Conservation (phyloP, 2,329 filamentous ascomycete species). For the Fusarium sp. region DNA sequence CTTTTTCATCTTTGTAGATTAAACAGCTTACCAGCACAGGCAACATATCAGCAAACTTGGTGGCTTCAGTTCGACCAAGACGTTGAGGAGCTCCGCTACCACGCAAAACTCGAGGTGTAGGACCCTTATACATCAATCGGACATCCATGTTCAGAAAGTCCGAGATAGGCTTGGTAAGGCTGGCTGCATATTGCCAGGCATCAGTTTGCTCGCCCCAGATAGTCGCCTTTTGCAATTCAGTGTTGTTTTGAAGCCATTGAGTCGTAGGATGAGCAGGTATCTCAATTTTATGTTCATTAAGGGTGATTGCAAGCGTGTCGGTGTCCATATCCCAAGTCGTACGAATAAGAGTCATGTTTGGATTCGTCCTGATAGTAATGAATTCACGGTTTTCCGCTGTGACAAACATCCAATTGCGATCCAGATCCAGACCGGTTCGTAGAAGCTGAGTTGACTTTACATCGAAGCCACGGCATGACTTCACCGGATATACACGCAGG, state of each 20-base stretch:
- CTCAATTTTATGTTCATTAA: slow-evolving; percentile 59
- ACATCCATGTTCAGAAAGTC: slow-evolving; percentile 70
- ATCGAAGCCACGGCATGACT: slow-evolving; percentile 75
- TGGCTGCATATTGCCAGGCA: slow-evolving; percentile 66
- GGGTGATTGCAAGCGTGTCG: slow-evolving; percentile 64
- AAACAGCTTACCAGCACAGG: slow-evolving; percentile 34
- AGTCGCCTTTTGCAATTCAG: slow-evolving; percentile 62
- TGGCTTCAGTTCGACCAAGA: slow-evolving; percentile 68
- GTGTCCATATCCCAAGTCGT: slow-evolving; percentile 52
- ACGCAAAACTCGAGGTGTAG: slow-evolving; percentile 66
- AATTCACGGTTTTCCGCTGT: slow-evolving; percentile 67
- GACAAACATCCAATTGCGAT: slow-evolving; percentile 78
- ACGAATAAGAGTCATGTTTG: slow-evolving; percentile 73
- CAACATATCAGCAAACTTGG: slow-evolving; percentile 69
- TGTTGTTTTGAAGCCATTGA: slow-evolving; percentile 69
- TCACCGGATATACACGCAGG: slow-evolving; percentile 74
- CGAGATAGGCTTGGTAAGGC: slow-evolving; percentile 68
- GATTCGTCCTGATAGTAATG: slow-evolving; percentile 73
- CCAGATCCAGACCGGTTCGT: slow-evolving; percentile 71
- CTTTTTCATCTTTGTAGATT: slow-evolving; percentile 52
- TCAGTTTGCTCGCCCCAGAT: slow-evolving; percentile 74
- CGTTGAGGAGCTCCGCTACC: slow-evolving; percentile 69
- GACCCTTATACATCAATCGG: slow-evolving; percentile 73
- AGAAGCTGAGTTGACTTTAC: slow-evolving; percentile 66
- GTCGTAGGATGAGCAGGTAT: slow-evolving; percentile 69